Base-by-base conservation (phyloP, 805 yeast genomes). In the Metschnikowia baotianmanensis region DNA sequence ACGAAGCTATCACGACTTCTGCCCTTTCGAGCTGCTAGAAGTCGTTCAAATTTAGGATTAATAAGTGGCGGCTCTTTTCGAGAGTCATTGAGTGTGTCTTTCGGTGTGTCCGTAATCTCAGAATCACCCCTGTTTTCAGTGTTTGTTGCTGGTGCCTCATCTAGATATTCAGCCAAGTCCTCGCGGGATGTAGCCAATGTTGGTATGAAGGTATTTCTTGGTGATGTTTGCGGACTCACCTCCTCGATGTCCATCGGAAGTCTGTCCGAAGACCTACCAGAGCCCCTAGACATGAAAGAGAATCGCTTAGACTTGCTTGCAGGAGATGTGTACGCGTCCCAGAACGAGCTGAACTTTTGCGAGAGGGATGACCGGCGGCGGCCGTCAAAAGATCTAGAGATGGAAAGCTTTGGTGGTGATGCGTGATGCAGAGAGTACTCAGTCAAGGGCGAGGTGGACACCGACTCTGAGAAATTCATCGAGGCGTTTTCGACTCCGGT, bases 251-350 rank as follows among this genome's bases (percentile, higher is more conserved):
- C 35, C 5, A 31, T 6, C 2, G 34, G 36, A 5, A 34, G 34
- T 10, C 40, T 35, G 12, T 45, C 52, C 5, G 42, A 31, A 13
- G 41, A 36, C 17, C 23, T 26, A 9, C 27, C 41, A 11, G 42
- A 33, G 23, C 40, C 38, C 5, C 31, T 32, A 2, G 51, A 42
- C 23, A 36, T 26, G 28, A 52, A 40, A 4, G 58, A 53, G 15
- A 53, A 42, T 6, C 59, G 38, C 33, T 52, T 54, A 23, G 52
- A 43, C 20, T 52, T 42, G 29, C 40, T 47, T n/a, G 39, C 46
- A 3, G 60, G 59, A 12, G 42, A 31, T 11, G 48, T 32, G 40
- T 56, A 57, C 28, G 31, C 39, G 31, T 52, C 60, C 51, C 53
- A 50, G 5, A 57, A 42, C 6, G 42, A 40, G 29, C 42, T 41